These are phyloP conservation scores for Ammopiptanthus mongolicus DNA, from an alignment of 306 rosid species.

Conservation along the genomic window DNA sequence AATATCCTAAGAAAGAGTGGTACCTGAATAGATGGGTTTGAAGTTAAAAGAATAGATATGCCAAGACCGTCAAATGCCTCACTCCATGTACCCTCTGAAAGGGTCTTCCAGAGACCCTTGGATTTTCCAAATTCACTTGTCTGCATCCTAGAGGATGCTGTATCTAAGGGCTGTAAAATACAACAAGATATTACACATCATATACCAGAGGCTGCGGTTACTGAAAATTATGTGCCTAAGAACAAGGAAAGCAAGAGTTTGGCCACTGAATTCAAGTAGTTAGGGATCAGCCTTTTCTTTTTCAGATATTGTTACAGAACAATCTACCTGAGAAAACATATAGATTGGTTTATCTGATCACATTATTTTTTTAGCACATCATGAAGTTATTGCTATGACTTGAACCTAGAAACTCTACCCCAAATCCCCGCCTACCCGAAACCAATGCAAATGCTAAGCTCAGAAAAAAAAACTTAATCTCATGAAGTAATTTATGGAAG, in stretches of 20 bases:
- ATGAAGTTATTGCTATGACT: neutral
- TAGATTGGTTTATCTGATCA: neutral
- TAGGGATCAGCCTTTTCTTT: neutral
- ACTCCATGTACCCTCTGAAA: constrained; percentile 73
- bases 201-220: neutral
- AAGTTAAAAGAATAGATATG: constrained; percentile 87
- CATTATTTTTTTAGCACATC: neutral
- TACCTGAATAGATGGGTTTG: constrained; percentile 97
- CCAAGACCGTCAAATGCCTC: constrained; percentile 92
- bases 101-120: constrained; percentile 87
- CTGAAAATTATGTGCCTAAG: neutral
- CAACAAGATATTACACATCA: constrained; percentile 22
- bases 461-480: neutral
- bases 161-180: constrained; percentile 77
- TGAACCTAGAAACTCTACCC: neutral
- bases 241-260: neutral
- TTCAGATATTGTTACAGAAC: neutral
- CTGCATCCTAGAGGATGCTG: constrained; percentile 91
- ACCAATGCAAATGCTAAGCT: neutral
- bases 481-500: neutral
- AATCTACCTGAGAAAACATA: neutral
- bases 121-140: constrained; percentile 96
- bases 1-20: neutral
- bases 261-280: neutral
- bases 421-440: neutral